These are phyloP conservation scores for Lablab purpureus DNA, from an alignment of 306 rosid genomes.

Conservation along the genomic window DNA sequence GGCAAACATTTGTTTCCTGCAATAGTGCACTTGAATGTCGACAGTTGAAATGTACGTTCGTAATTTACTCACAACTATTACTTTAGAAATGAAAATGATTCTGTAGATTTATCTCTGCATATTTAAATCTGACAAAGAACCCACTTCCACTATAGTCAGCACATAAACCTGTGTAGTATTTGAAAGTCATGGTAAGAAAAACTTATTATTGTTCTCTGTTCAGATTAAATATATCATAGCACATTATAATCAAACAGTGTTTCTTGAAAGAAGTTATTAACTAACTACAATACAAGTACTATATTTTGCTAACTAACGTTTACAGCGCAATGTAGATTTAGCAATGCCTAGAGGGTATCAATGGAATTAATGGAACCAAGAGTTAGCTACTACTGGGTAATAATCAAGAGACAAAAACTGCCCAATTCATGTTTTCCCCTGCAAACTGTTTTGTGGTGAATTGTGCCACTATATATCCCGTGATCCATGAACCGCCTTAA, in stretches of 20 bases:
- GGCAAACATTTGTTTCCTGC: neutral
- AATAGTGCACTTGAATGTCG: neutral
- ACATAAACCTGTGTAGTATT: neutral
- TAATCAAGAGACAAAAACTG: slow-evolving; percentile 39
- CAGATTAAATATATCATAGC: neutral
- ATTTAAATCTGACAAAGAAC: neutral
- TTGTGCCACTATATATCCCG: slow-evolving; percentile 55
- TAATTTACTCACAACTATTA: slow-evolving; percentile 15
- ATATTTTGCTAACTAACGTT: neutral
- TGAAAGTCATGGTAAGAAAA: neutral
- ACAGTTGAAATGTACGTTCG: neutral
- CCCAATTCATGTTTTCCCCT: neutral
- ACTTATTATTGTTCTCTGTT: neutral
- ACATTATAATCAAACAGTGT: neutral
- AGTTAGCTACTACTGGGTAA: slow-evolving; percentile 5
- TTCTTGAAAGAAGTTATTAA: slow-evolving; percentile 2
- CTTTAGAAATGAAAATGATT: neutral
- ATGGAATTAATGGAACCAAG: neutral
- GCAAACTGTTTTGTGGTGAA: slow-evolving; percentile 46
- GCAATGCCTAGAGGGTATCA: neutral
- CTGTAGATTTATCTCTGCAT: neutral
- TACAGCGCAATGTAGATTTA: neutral
- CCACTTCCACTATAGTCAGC: neutral
- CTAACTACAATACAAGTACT: neutral
- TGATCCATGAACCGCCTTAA: slow-evolving; percentile 44